These are phyloP conservation scores for Zangia roseola DNA, from an alignment of 768 basidiomycete genomes.

Conservation along the genomic window DNA sequence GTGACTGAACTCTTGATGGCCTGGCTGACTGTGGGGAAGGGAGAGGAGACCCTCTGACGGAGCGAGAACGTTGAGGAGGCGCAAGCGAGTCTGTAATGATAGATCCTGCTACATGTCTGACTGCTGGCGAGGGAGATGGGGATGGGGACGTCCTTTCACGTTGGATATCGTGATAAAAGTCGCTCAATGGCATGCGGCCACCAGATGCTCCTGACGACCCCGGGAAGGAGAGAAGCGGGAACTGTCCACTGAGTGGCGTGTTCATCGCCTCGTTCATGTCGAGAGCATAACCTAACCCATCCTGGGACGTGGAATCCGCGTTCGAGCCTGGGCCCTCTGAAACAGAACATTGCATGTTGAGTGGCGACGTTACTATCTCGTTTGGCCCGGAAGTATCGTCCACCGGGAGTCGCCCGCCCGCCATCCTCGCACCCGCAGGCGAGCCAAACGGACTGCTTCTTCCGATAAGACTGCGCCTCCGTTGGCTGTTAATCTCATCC, in stretches of 20 bases:
- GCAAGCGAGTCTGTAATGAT: background rate
- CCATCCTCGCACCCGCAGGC: background rate
- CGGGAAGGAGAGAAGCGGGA: background rate
- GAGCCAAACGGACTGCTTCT: background rate
- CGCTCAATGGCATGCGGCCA: background rate
- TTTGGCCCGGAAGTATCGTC: background rate
- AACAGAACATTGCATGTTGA: background rate
- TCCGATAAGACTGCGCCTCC: conserved; percentile 1
- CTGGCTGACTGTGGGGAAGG: conserved; percentile 1
- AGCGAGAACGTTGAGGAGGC: background rate
- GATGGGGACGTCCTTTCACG: conserved; percentile 1
- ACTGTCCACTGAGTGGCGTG: conserved; percentile 4
- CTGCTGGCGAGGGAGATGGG: background rate
- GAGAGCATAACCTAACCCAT: background rate
- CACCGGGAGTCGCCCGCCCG: background rate
- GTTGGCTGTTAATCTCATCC: conserved; percentile 1
- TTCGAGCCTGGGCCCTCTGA: background rate
- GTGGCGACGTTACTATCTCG: background rate
- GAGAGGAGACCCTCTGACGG: conserved; percentile 7
- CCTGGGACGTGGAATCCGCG: background rate
- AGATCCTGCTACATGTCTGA: background rate
- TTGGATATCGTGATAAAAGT: background rate
- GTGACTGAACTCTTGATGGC: background rate
- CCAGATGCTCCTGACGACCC: background rate
- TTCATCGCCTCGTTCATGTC: background rate